Base-by-base conservation (phyloP, 2,329 filamentous ascomycete genomes). In the Sporothrix phasma region DNA sequence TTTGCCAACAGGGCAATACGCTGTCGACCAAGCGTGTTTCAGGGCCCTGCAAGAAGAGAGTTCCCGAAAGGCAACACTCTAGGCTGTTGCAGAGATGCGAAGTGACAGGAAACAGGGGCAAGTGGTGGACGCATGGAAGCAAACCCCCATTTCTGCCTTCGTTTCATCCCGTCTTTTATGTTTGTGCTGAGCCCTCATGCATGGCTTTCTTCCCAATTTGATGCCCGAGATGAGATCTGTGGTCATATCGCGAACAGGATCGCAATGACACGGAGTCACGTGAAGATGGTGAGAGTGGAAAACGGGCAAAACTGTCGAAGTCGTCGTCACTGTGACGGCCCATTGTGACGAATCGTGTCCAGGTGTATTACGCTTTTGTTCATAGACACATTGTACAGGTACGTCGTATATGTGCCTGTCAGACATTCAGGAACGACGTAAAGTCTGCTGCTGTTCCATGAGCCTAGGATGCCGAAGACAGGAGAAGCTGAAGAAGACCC, bases 11-110 rank as follows among this genome's bases (percentile, higher is more conserved):
- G 26, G 17, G 10, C 17, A 37, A n/a, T n/a, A n/a, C n/a, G n/a
- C n/a, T n/a, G 47, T 34, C 49, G 26, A 24, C 51, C 51, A 49
- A 49, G 51, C 51, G 51, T 29, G 61, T 58, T 63, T 58, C 61
- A 63, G 13, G 29, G 51, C 39, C 61, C 61, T 54, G 60, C 19
- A 19, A n/a, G 11, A 45, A 31, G 15, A 19, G 11, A 58, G 37
- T 22, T 22, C 19, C 10, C 15, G 3, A 22, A 34, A 15, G 39
- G 54, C 2, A 43, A 8, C 24, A 31, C 24, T 41, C 15, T 41
- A 15, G 11, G 31, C 31, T 19, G 31, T 56, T 31, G n/a, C 34
- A 10, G 15, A 37, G 11, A 37, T 11, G 11, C 11, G n/a, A 59
- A 58, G 31, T 43, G 37, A 45, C 24, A 43, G 37, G 54, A 17